Percentiles rank a stretch among this genome's conserved stretches.
phyloP scores from a whole-genome alignment of 2,329 filamentous ascomycete species.

The Aspergillus persii region DNA sequence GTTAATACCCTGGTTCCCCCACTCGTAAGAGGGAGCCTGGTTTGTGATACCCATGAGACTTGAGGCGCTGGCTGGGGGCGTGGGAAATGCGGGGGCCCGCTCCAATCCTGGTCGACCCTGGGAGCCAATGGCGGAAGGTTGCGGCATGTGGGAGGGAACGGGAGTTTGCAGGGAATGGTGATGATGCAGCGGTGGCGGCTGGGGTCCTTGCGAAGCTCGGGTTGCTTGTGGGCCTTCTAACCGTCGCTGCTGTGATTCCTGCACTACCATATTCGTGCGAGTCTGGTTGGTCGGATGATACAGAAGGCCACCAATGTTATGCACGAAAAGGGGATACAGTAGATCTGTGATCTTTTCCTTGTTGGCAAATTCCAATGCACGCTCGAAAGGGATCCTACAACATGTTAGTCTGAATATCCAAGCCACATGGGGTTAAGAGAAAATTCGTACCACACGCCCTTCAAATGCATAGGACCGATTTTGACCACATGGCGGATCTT shows the following conservation, averaged over 20 bases:
- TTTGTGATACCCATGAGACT: conserved; percentile 75
- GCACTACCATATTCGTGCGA: conserved; percentile 81
- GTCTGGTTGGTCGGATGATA: conserved; percentile 85
- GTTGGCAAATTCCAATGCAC: conserved; percentile 97
- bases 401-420: conserved; percentile 17
- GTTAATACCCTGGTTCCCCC: conserved; percentile 65
- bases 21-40: conserved; percentile 74
- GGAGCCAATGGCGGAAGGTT: conserved; percentile 63
- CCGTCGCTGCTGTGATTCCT: conserved; percentile 74
- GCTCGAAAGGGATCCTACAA: conserved; percentile 90
- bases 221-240: conserved; percentile 51
- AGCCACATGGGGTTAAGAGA: not conserved
- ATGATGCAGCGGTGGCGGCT: conserved; percentile 60
- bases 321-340: conserved; percentile 92
- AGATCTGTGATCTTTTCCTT: conserved; percentile 99
- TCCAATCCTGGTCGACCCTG: conserved; percentile 72
- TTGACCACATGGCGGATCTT: conserved; percentile 97
- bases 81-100: conserved; percentile 88
- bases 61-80: conserved; percentile 88
- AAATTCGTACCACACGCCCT: conserved; percentile 82
- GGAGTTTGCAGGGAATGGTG: conserved; percentile 65
- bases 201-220: conserved; percentile 65
- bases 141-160: conserved; percentile 60
- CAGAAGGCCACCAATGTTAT: conserved; percentile 89
- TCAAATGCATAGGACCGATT: conserved; percentile 98